Percentiles rank a stretch among this genome's conserved stretches.
Evolutionary conservation across 179 eudicot species (phyloP).

Genomic region (Beta corolliflora): DNA sequence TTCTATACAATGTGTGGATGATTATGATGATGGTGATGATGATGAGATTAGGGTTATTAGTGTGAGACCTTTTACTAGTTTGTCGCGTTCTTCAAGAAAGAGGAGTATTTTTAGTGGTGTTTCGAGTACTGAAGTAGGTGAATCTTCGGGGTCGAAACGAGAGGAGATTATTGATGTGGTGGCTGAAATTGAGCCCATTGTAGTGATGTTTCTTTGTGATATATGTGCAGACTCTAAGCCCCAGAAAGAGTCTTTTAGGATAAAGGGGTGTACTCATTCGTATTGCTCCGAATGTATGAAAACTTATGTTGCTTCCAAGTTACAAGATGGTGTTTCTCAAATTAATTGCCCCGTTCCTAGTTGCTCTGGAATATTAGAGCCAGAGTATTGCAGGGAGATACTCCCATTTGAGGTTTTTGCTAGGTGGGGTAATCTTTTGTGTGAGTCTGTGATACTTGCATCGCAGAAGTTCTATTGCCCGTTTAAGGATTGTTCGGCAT

Average conservation of each 20-base stretch:
- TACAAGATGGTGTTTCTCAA: conserved; percentile 42
- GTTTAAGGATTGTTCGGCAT: conserved; percentile 60
- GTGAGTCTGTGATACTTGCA: conserved; percentile 53
- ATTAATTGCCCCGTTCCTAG: conserved; percentile 48
- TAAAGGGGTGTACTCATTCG: conserved; percentile 47
- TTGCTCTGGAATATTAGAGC: conserved; percentile 50
- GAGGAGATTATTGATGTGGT: neutral
- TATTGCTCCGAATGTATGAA: conserved; percentile 59
- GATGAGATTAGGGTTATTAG: conserved; percentile 26
- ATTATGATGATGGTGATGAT: conserved; percentile 25
- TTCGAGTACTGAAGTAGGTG: conserved; percentile 37
- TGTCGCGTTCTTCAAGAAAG: neutral
- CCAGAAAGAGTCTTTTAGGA: conserved; percentile 29
- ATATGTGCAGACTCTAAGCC: conserved; percentile 61
- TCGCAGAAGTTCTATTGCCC: conserved; percentile 67
- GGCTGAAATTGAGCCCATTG: conserved; percentile 18
- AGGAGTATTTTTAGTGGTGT: conserved; percentile 13
- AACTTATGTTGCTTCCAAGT: conserved; percentile 51
- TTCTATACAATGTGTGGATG: conserved; percentile 35
- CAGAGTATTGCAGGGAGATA: conserved; percentile 46
- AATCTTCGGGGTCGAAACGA: conserved; percentile 35
- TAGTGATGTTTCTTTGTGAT: conserved; percentile 39
- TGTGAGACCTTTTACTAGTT: conserved; percentile 1
- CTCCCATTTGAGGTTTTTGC: conserved; percentile 51
- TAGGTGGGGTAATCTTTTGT: conserved; percentile 53